phyloP scores from a whole-genome alignment of 129 eudicot species.

The Pittosporum tobira region DNA sequence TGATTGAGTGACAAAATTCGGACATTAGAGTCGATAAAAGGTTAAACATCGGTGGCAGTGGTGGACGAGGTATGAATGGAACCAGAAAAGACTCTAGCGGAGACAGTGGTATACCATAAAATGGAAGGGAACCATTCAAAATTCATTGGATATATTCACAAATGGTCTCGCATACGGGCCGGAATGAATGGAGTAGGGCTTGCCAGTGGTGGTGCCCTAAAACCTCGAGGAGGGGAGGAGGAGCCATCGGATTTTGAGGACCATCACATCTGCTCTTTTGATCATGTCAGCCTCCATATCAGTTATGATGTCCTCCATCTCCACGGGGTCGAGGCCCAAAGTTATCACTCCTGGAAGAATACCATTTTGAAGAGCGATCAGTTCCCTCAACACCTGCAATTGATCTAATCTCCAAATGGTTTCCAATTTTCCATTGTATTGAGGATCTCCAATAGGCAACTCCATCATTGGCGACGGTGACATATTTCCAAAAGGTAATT shows the following conservation, averaged over 20 bases:
- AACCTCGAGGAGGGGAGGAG: constrained; percentile 35
- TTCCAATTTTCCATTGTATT: neutral
- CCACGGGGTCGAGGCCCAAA: constrained; percentile 35
- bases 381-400: constrained; percentile 24
- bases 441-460: constrained; percentile 20
- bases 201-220: constrained; percentile 39
- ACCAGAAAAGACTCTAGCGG: no score
- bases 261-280: constrained; percentile 13
- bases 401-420: constrained; percentile 16
- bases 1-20: no score
- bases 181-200: constrained; percentile 46
- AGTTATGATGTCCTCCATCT: constrained; percentile 26
- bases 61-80: no score
- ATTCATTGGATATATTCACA: no score
- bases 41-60: no score
- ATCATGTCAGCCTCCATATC: constrained; percentile 29
- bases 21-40: no score
- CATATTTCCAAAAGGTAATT: constrained; percentile 22
- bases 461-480: constrained; percentile 21
- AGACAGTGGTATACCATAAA: no score
- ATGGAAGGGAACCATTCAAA: no score
- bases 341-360: constrained; percentile 28
- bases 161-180: no score
- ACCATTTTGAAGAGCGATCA: constrained; percentile 25
- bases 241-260: constrained; percentile 14